Base-by-base conservation (phyloP, 306 rosid species). In the Lathyrus aphaca region DNA sequence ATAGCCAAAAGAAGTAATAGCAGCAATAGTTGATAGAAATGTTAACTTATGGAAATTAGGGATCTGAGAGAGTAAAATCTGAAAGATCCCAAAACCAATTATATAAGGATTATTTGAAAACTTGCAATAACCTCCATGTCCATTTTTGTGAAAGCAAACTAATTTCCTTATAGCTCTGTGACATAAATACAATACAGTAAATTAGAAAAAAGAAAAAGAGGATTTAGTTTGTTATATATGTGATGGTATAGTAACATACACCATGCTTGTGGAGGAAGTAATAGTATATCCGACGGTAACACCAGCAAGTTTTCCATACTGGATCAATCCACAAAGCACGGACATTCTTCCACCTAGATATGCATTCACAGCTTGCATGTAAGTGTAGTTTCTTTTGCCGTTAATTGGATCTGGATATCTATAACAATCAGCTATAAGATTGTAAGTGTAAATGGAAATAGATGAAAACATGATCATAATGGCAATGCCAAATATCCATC, bases 31-130 rank as follows among this genome's bases (percentile, higher is more conserved):
- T 56, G 92, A 87, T 72, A 87, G 77, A 77, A 80, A 80, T 13
- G 89, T 64, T 56, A 85, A 68, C 60, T 83, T 71, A 48, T 83
- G 84, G 58, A 89, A 89, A 60, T 87, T 78, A 39, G 87, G 86
- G 68, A 85, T 85, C 48, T 85, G 90, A 40, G 96, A 87, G 48
- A 85, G 57, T 4, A 87, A 49, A 53, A 87, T 71, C 69, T 89
- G 85, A 13, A 3, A 85, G 0, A 82, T 1, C 72, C 89, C 92
- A 55, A 87, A 75, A 13, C 69, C 89, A 2, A 83, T 38, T 82
- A 89, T 87, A 49, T 80, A 89, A 9, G 92, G 92, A 64, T 85
- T 85, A 39, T 80, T 83, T 46, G 90, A 85, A 64, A 86, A 86
- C 71, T 79, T 87, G 90, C 96, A 89, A 39, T 80, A 21, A 18